These are phyloP conservation scores for Bryopsis sp. DNA, from an alignment of 139 green algal genomes.

Conservation along the genomic window DNA sequence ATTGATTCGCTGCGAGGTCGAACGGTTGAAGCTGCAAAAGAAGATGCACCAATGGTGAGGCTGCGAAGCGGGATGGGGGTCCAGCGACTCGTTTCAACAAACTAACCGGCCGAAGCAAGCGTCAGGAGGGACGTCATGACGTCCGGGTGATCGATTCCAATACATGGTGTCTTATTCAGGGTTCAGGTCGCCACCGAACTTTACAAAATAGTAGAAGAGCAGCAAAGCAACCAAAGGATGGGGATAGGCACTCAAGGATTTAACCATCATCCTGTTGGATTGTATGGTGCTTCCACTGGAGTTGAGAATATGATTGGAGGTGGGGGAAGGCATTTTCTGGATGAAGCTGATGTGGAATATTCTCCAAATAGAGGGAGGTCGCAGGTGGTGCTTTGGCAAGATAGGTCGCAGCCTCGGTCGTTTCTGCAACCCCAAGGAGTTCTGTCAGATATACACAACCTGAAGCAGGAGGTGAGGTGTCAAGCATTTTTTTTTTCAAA, in stretches of 20 bases:
- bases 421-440: not conserved
- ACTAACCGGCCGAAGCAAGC: too few relatives aligned
- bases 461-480: not conserved
- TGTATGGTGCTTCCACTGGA: too few relatives aligned
- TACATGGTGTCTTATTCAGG: not conserved
- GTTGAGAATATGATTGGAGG: too few relatives aligned
- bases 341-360: not conserved
- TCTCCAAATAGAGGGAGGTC: not conserved
- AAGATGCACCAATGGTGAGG: not conserved
- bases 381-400: not conserved
- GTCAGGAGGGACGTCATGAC: not conserved
- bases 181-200: not conserved
- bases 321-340: not conserved
- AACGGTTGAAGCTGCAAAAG: not conserved
- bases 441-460: not conserved
- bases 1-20: not conserved
- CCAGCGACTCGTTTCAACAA: not conserved
- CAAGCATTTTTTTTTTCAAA: not conserved
- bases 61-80: not conserved
- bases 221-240: not conserved
- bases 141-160: not conserved
- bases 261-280: too few relatives aligned
- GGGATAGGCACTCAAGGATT: too few relatives aligned
- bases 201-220: not conserved
- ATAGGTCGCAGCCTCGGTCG: not conserved